Evolutionary conservation across 164 flowering plant species (phyloP), one percentile per base, ranked within the genome.

Genomic region (Magnolia sinica): DNA sequence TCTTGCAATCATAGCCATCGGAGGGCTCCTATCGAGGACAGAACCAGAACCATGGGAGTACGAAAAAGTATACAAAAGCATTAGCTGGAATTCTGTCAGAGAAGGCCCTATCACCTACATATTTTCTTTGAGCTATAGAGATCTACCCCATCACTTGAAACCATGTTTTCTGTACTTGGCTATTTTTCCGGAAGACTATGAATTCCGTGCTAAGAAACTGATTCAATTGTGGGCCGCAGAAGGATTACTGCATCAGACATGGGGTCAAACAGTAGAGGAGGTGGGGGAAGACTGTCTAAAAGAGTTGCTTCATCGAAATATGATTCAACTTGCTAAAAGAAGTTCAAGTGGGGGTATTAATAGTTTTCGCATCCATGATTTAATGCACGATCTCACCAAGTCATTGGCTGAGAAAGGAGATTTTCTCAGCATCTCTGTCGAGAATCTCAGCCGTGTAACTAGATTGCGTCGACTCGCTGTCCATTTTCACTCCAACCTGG

Each of bases 61-160:
- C 75, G 3, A 20, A 31, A 64, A 1, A 9, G 64, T 74, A 20
- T 2, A 7, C 9, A 31, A 50, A 1, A 14, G 8, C 55, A 29
- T 70, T 9, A 0, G 0, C 0, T 0, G 0, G 1, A 22, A 75
- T 1, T 16, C 24, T 8, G 65, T n/a, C 22, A 18, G 49, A 3
- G 37, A 49, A 64, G 27, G 2, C 19, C 1, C 13, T 0, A 0
- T 55, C 61, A 13, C 61, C 18, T 0, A 11, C 20, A 69, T 70
- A 27, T 64, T 74, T n/a, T 29, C 74, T 70, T 64, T 79, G 50
- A 63, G 77, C 19, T 79, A 70, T 55, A 13, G 61, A 16, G 65
- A 79, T 74, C 49, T 79, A 24, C 81, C 81, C 31, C 70, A 50
- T 31, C 19, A 63, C 66, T 19, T 59, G 55, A 74, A 74, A 49